These are phyloP conservation scores for Monosporascus cannonballus DNA, from an alignment of 2,329 filamentous ascomycete genomes.

Conservation along the genomic window DNA sequence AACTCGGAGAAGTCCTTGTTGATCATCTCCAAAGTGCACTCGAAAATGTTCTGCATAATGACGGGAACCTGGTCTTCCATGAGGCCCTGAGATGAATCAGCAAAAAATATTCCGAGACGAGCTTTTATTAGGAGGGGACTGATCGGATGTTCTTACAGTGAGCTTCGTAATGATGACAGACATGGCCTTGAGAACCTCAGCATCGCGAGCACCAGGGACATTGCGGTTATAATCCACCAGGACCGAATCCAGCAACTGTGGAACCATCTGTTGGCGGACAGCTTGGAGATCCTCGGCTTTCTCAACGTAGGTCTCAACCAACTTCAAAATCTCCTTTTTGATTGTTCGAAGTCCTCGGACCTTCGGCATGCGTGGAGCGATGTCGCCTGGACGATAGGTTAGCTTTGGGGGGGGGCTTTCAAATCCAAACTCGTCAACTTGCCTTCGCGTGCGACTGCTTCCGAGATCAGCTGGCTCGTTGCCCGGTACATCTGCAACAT, in stretches of 20 bases:
- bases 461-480: slow-evolving; percentile 92
- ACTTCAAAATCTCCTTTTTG: slow-evolving; percentile 98
- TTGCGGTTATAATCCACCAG: slow-evolving; percentile 96
- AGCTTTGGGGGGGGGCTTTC: slow-evolving; percentile 24
- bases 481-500: slow-evolving; percentile 99
- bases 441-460: slow-evolving; percentile 83
- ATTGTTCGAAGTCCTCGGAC: slow-evolving; percentile 92
- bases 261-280: slow-evolving; percentile 89
- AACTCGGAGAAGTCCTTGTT: slow-evolving; percentile 99
- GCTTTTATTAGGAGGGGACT: slow-evolving; percentile 6
- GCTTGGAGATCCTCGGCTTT: slow-evolving; percentile 95
- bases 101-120: slow-evolving; percentile 5
- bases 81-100: slow-evolving; percentile 52
- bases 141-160: slow-evolving; percentile 66
- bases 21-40: slow-evolving; percentile 98
- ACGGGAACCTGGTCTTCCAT: slow-evolving; percentile 98
- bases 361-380: slow-evolving; percentile 96
- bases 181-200: slow-evolving; percentile 95
- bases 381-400: slow-evolving; percentile 54
- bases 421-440: slow-evolving; percentile 19
- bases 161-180: slow-evolving; percentile 96
- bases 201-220: slow-evolving; percentile 89
- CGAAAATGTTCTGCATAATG: slow-evolving; percentile 98
- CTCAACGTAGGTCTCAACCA: slow-evolving; percentile 96
- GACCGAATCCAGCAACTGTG: slow-evolving; percentile 89